Percentiles rank a stretch among this genome's conserved stretches.
phyloP scores from a whole-genome alignment of 1,284 basidiomycete genomes.

The Cystobasidium pallidum region DNA sequence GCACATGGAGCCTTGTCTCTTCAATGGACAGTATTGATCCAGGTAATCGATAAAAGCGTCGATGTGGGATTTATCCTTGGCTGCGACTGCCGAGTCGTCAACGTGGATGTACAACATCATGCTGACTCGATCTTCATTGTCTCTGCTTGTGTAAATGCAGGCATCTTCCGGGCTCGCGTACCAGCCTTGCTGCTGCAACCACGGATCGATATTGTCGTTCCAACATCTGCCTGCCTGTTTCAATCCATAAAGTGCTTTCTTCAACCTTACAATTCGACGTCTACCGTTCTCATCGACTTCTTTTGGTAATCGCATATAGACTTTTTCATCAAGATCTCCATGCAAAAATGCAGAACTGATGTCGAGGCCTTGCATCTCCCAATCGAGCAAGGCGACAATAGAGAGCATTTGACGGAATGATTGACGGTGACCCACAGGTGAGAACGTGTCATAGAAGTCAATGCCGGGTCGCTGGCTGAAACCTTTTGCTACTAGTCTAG shows the following conservation, averaged over 20 bases:
- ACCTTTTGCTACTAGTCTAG: conserved; percentile 31
- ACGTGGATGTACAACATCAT: conserved; percentile 45
- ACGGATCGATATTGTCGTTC: conserved; percentile 21
- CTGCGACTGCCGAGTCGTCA: conserved; percentile 25
- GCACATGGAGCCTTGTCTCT: too few relatives aligned
- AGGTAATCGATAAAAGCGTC: too few relatives aligned
- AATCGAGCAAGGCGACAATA: background rate
- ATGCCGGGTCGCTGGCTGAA: conserved; percentile 37
- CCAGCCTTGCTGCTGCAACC: conserved; percentile 19
- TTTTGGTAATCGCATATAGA: conserved; percentile 34
- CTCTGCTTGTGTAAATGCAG: background rate
- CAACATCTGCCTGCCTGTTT: conserved; percentile 46
- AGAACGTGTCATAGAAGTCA: conserved; percentile 36
- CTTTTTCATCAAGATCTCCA: conserved; percentile 30
- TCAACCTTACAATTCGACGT: background rate
- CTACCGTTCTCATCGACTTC: background rate
- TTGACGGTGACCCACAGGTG: conserved; percentile 6
- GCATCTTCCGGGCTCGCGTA: too few relatives aligned
- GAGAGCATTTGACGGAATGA: conserved; percentile 21
- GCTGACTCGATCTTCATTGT: too few relatives aligned
- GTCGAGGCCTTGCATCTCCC: conserved; percentile 21
- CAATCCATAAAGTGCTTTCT: conserved; percentile 45
- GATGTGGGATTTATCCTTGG: background rate
- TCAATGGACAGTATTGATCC: too few relatives aligned
- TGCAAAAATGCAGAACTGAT: conserved; percentile 29